Conservation (phyloP, 2,329 filamentous ascomycete species). For the Claviceps monticola region DNA sequence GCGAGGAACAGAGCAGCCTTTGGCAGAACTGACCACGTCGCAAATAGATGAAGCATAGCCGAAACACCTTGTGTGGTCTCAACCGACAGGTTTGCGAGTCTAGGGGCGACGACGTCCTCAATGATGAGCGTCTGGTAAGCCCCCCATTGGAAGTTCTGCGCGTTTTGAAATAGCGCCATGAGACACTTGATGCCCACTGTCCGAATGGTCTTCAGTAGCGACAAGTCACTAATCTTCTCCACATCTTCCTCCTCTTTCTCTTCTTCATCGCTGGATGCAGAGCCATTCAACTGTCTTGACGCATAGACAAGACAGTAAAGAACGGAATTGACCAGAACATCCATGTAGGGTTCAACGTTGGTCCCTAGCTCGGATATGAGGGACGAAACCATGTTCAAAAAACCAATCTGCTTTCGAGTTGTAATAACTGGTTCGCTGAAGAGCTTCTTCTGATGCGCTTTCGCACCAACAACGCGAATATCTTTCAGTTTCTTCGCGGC, state of each 20-base stretch:
- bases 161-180: slow-evolving; percentile 62
- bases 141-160: slow-evolving; percentile 56
- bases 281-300: slow-evolving; percentile 42
- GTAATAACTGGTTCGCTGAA: slow-evolving; percentile 48
- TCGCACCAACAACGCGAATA: slow-evolving; percentile 41
- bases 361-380: slow-evolving; percentile 74
- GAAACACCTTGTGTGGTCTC: slow-evolving; percentile 89
- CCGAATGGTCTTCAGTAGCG: slow-evolving; percentile 51
- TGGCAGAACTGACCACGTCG: slow-evolving; percentile 61
- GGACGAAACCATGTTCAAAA: slow-evolving; percentile 81
- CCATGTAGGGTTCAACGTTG: slow-evolving; percentile 53
- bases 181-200: slow-evolving; percentile 73
- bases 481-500: slow-evolving; percentile 57
- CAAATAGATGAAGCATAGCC: slow-evolving; percentile 65
- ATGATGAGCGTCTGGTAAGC: slow-evolving; percentile 59
- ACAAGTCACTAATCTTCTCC: slow-evolving; percentile 32
- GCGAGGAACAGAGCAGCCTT: slow-evolving; percentile 54
- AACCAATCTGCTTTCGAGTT: slow-evolving; percentile 71
- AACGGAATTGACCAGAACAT: slow-evolving; percentile 58
- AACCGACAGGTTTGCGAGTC: slow-evolving; percentile 61
- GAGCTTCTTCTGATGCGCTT: slow-evolving; percentile 31
- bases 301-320: slow-evolving; percentile 69
- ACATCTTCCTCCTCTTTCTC: slow-evolving; percentile 27
- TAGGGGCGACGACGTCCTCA: slow-evolving; percentile 59
- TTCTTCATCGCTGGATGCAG: slow-evolving; percentile 15